phyloP scores from a whole-genome alignment of 441 rosid genomes.

The Codiaeum variegatum region DNA sequence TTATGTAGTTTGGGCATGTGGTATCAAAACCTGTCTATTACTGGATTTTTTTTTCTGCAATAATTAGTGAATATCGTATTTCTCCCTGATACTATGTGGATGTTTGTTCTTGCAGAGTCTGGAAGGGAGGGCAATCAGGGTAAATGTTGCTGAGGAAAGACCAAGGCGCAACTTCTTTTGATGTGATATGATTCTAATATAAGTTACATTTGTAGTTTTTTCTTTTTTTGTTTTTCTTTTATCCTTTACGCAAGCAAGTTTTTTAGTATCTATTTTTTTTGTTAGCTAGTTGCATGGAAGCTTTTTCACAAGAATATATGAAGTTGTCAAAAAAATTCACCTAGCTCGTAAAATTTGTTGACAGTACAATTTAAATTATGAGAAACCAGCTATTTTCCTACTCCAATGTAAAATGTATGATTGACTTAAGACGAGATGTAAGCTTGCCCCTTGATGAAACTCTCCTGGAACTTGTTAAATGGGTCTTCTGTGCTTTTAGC shows the following conservation, averaged over 20 bases:
- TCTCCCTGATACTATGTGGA: background rate
- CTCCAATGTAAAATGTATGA: background rate
- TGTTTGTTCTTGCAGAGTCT: slow-evolving; percentile 36
- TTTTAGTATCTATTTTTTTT: slow-evolving; percentile 24
- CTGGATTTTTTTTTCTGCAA: background rate
- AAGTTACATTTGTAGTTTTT: background rate
- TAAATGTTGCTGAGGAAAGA: slow-evolving; percentile 58
- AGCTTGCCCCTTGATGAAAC: background rate
- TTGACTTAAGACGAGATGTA: background rate
- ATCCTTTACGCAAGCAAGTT: slow-evolving; percentile 21
- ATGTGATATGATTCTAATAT: slow-evolving; percentile 8
- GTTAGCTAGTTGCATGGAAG: slow-evolving; percentile 17
- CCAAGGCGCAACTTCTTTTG: slow-evolving; percentile 48
- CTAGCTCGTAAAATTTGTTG: slow-evolving; percentile 10
- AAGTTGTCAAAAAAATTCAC: background rate
- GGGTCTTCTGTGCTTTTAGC: background rate
- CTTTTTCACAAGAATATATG: slow-evolving; percentile 11
- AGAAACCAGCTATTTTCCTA: background rate
- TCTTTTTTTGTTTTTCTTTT: background rate
- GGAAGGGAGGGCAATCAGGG: slow-evolving; percentile 66
- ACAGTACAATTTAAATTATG: slow-evolving; percentile 7
- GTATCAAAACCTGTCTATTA: background rate
- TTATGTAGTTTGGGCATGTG: background rate
- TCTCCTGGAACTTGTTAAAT: background rate
- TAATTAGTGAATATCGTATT: background rate